These are phyloP conservation scores for Paramecium caudatum DNA, from an alignment of 73 alveolate genomes.

Conservation along the genomic window DNA sequence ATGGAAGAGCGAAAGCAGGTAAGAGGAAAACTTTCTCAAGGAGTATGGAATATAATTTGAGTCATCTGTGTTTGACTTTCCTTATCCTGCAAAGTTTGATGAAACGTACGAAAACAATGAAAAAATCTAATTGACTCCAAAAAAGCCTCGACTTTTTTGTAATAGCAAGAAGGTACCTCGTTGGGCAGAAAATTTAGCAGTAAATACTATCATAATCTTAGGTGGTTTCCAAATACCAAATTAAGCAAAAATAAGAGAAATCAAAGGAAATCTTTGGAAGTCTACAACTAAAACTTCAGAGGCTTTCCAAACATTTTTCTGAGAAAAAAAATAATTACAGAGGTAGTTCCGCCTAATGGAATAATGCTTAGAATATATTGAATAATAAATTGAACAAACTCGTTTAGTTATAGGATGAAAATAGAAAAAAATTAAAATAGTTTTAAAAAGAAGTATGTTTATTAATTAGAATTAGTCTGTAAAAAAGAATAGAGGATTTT, in stretches of 20 bases:
- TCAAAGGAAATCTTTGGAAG: conserved; percentile 3
- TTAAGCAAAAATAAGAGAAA: not conserved
- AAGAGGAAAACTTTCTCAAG: not conserved
- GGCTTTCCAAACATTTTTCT: not conserved
- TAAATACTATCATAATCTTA: not conserved
- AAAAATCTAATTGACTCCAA: not conserved
- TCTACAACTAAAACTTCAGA: not conserved
- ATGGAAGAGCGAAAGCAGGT: not conserved
- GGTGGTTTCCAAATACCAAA: conserved; percentile 15
- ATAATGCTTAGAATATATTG: not conserved
- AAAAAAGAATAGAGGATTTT: not conserved
- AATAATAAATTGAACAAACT: not conserved
- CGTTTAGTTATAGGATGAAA: not conserved
- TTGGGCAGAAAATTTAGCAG: conserved; percentile 62
- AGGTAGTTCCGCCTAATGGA: conserved; percentile 55
- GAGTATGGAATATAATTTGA: conserved; percentile 15
- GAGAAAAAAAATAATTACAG: not conserved
- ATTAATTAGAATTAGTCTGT: not conserved
- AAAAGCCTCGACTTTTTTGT: conserved; percentile 27
- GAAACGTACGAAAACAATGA: not conserved
- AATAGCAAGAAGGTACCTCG: conserved; percentile 48
- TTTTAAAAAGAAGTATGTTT: not conserved
- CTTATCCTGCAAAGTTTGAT: conserved; percentile 33
- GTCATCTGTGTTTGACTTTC: conserved; percentile 52
- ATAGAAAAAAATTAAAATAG: not conserved